Evolutionary conservation across 2,329 filamentous ascomycete species (phyloP), one percentile per base, ranked within the genome.

Genomic region (Aspergillus novoparasiticus): DNA sequence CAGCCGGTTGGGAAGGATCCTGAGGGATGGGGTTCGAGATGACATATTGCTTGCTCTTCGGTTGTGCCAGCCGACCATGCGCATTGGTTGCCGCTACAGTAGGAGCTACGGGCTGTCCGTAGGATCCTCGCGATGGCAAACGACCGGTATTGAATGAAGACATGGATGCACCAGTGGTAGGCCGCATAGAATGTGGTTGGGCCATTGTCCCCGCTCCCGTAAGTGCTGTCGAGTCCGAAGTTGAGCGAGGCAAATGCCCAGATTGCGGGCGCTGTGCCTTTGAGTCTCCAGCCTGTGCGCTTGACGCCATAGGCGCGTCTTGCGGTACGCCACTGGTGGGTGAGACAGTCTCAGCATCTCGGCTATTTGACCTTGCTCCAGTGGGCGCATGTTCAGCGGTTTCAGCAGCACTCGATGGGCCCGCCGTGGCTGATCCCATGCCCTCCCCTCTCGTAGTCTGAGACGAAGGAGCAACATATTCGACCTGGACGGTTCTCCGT

Each of bases 391-490:
- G 65, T 41, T 67, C 69, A 9, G 56, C 50, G 2, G 68, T 66
- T 56, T 67, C 69, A 14, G 51, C 55, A 10, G 61, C 34, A 55
- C 65, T 66, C 41, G 73, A 70, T 30, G 67, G 57, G 50, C 62
- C 64, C 9, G 67, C 60, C 50, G 62, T 34, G 36, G 61, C 62
- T 11, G 66, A 60, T 30, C 62, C 58, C 19, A 57, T 53, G 4
- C 58, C 63, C 66, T 87, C 87, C 34, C 91, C 93, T 67, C 94
- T 87, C 66, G 90, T 86, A 0, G 94, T 97, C 73, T 94, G 89
- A 6, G 93, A 96, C 30, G 90, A 89, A 28, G 95, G 95, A 23
- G 94, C 91, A 61, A 98, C 95, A 78, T 99, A 99, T 81, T 99
- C 95, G 65, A 99, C 92, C 80, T 99, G 95, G 0, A 99, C 93